Evolutionary conservation across 169 alveolate species (phyloP), one percentile per base, ranked within the genome.

Genomic region (Condylostoma magnum): DNA sequence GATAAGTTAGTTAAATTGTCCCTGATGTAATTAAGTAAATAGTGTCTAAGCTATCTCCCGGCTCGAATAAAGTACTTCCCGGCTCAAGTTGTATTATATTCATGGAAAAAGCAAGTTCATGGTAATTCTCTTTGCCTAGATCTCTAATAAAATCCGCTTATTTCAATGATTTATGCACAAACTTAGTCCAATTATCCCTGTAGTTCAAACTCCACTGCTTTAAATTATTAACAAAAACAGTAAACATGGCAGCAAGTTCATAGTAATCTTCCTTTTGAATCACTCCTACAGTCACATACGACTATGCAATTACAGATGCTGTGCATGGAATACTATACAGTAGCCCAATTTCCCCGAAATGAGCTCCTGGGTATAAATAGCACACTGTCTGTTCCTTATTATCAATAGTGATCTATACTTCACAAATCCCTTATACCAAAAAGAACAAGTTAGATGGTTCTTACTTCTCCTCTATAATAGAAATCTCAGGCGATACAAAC

Each of bases 401-500:
- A 15, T 67, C 22, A 8, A 48, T 36, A 3, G 53, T 18, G 28
- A 60, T 58, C 8, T 27, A 46, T 12, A 78, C 66, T 27, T 51
- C 34, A 18, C 28, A 37, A 36, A 70, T 81, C 46, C 85, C 85
- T 31, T 34, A 41, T 20, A 60, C 79, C 4, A 81, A 66, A 55
- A 81, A 81, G 51, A 69, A 81, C 28, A 81, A 33, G 20, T 51
- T n/a, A 20, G 44, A 30, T 0, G 71, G 47, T 3, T 33, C 69
- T 6, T 69, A 71, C 0, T 84, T 82, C 48, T 81, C 69, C 30
- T 50, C 54, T 15, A 81, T 76, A 20, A 81, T 69, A 28, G 66
- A 78, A 51, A 69, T 82, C 48, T 81, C 88, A 6, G 82, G 83
- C 18, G 52, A 47, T 31, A 50, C 52, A 48, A 76, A 65, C 18